Conservation (phyloP, 148 eudicot species). For the Oxyria digyna region DNA sequence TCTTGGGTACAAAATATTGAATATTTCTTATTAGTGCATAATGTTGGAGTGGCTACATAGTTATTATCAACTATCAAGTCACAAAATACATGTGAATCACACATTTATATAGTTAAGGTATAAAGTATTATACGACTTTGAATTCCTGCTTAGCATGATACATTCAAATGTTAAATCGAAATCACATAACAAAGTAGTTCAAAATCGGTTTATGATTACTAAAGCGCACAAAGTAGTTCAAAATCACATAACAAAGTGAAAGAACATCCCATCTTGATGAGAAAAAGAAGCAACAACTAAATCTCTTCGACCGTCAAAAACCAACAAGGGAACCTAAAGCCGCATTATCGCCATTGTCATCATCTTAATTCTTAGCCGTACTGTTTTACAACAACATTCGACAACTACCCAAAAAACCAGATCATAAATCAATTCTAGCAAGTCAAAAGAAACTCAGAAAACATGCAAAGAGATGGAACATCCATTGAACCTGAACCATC, state of each 20-base stretch:
- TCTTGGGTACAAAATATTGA: no score
- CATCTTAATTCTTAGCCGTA: background rate
- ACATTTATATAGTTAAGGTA: no score
- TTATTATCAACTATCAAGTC: no score
- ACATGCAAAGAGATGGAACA: background rate
- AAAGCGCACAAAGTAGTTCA: background rate
- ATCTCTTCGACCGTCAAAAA: background rate
- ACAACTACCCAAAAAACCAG: background rate
- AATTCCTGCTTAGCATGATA: no score
- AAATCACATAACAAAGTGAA: background rate
- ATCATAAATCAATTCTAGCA: background rate
- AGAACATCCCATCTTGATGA: background rate
- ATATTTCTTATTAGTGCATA: no score
- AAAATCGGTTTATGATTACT: no score
- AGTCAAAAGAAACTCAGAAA: background rate
- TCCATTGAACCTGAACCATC: background rate
- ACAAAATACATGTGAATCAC: no score
- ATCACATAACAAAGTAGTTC: no score
- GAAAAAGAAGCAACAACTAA: background rate
- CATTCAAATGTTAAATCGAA: no score
- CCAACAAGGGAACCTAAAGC: background rate
- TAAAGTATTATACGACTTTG: no score
- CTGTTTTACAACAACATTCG: conserved; percentile 1
- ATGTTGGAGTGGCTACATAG: no score
- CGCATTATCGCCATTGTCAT: conserved; percentile 4